Conservation (phyloP, 345 rosid species). For the Arabis hirsuta region DNA sequence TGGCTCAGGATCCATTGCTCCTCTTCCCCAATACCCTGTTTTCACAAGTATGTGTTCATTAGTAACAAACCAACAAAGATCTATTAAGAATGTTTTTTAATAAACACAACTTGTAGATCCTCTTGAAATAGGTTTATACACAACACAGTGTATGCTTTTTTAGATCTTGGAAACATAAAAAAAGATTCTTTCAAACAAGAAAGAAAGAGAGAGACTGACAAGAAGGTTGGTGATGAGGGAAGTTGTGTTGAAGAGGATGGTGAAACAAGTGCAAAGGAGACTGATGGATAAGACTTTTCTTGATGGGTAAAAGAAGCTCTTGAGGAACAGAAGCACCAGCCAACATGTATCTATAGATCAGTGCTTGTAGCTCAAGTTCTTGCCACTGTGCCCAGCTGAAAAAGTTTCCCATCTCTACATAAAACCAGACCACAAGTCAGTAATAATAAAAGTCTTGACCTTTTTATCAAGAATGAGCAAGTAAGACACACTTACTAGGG, state of each 20-base stretch:
- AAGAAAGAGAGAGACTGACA: constrained; percentile 16
- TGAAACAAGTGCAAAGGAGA: constrained; percentile 50
- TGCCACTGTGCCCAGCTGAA: constrained; percentile 88
- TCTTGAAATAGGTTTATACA: constrained; percentile 5
- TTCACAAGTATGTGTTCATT: not conserved
- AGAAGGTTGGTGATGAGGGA: constrained; percentile 38
- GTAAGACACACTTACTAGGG: constrained; percentile 50
- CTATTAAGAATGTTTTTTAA: constrained; percentile 9
- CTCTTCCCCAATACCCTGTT: constrained; percentile 62
- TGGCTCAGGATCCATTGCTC: constrained; percentile 74
- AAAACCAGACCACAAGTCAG: constrained; percentile 1
- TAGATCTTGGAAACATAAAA: constrained; percentile 42
- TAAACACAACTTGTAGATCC: constrained; percentile 17
- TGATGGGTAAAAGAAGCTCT: constrained; percentile 65
- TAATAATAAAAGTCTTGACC: not conserved
- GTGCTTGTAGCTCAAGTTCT: constrained; percentile 92
- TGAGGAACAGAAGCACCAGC: constrained; percentile 78
- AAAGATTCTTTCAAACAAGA: constrained; percentile 6
- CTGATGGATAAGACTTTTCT: constrained; percentile 51
- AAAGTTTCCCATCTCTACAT: constrained; percentile 69
- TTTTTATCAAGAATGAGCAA: not conserved
- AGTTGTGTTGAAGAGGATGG: constrained; percentile 39
- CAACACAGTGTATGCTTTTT: not conserved
- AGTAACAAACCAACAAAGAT: constrained; percentile 18
- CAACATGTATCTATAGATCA: constrained; percentile 75